Percentiles rank a stretch among this genome's conserved stretches.
These are phyloP conservation scores for Fusarium paranaense DNA, from an alignment of 2,329 filamentous ascomycete genomes.

Conservation along the genomic window DNA sequence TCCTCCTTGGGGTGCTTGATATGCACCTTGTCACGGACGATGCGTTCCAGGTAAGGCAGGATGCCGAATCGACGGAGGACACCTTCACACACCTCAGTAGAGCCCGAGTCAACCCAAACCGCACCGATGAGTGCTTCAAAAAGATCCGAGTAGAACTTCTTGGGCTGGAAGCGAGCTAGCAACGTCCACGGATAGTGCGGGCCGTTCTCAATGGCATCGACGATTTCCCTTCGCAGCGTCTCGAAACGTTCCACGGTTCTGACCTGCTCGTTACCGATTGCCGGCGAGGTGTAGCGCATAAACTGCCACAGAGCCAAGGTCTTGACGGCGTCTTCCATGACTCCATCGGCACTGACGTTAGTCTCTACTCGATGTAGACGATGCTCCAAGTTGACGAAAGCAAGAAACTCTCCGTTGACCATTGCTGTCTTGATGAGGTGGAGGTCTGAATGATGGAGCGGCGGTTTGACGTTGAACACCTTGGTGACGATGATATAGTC, in stretches of 20 bases:
- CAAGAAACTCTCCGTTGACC: slow-evolving; percentile 84
- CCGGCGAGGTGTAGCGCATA: slow-evolving; percentile 68
- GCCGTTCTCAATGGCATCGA: slow-evolving; percentile 60
- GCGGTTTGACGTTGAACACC: slow-evolving; percentile 62
- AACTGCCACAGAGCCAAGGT: slow-evolving; percentile 73
- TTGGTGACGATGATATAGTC: slow-evolving; percentile 78
- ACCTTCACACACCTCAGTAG: slow-evolving; percentile 66
- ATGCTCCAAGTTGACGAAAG: slow-evolving; percentile 75
- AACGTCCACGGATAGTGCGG: slow-evolving; percentile 80
- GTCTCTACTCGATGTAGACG: slow-evolving; percentile 39
- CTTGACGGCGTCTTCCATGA: slow-evolving; percentile 33
- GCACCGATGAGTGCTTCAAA: slow-evolving; percentile 85
- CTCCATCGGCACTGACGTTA: slow-evolving; percentile 22
- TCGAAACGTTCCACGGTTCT: slow-evolving; percentile 59
- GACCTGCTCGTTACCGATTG: slow-evolving; percentile 61
- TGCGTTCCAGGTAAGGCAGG: slow-evolving; percentile 68
- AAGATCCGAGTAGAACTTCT: slow-evolving; percentile 87
- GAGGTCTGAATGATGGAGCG: slow-evolving; percentile 69
- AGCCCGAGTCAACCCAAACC: slow-evolving; percentile 83
- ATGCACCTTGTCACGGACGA: slow-evolving; percentile 71
- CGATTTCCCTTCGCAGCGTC: slow-evolving; percentile 61
- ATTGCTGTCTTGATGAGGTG: slow-evolving; percentile 80
- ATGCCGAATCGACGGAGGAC: slow-evolving; percentile 76
- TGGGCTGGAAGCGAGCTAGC: slow-evolving; percentile 72
- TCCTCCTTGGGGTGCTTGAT: slow-evolving; percentile 74